These are phyloP conservation scores for Tephrocybe rancida DNA, from an alignment of 768 basidiomycete species.

Conservation along the genomic window DNA sequence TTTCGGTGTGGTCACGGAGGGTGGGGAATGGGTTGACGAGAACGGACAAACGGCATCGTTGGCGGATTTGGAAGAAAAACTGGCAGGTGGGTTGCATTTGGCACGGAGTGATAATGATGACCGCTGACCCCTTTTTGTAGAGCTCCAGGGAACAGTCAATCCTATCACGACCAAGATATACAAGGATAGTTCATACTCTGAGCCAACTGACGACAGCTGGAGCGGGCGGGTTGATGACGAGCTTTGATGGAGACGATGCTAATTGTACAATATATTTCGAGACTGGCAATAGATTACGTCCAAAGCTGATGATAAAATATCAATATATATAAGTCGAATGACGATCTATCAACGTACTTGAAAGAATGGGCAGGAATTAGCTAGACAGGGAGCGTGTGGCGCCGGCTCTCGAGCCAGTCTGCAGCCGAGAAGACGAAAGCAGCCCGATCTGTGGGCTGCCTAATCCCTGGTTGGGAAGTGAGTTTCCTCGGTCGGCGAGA, in stretches of 20 bases:
- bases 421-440: slow-evolving; percentile 3
- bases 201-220: slow-evolving; percentile 1
- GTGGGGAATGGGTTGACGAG: slow-evolving; percentile 76
- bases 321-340: neutral
- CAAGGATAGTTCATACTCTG: neutral
- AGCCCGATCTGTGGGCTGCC: neutral
- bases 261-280: no score
- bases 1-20: slow-evolving; percentile 64
- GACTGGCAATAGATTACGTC: no score
- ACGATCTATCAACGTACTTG: neutral
- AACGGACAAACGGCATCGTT: slow-evolving; percentile 61
- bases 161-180: slow-evolving; percentile 30
- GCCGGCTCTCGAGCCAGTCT: slow-evolving; percentile 9
- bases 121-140: slow-evolving; percentile 15
- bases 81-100: slow-evolving; percentile 37
- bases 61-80: slow-evolving; percentile 81
- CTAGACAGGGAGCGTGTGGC: neutral
- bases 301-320: neutral
- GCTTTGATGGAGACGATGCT: neutral
- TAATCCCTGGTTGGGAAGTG: neutral
- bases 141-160: slow-evolving; percentile 22
- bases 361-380: neutral
- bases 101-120: neutral
- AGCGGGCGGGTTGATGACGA: slow-evolving; percentile 4
- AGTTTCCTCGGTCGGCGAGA: slow-evolving; percentile 1